These are phyloP conservation scores for Hymenoscyphus salicellus DNA, from an alignment of 2,329 filamentous ascomycete species.

Conservation along the genomic window DNA sequence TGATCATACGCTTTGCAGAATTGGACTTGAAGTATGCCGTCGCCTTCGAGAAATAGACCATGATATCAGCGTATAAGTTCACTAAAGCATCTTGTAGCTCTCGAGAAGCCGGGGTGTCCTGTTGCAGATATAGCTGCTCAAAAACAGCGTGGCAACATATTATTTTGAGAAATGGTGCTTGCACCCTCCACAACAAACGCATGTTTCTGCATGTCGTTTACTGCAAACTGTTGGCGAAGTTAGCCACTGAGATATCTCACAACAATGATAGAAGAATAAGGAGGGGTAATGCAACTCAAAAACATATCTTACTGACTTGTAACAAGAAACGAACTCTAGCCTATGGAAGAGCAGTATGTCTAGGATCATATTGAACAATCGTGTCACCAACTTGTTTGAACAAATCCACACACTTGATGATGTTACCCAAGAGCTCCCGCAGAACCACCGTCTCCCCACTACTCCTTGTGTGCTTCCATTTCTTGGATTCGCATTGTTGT, in stretches of 20 bases:
- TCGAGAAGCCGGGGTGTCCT: too few relatives aligned
- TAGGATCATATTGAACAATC: slow-evolving; percentile 25
- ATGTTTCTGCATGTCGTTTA: slow-evolving; percentile 19
- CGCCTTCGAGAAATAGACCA: too few relatives aligned
- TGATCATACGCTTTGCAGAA: too few relatives aligned
- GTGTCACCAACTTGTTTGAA: slow-evolving; percentile 16
- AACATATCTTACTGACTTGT: slow-evolving; percentile 15
- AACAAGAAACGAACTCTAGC: slow-evolving; percentile 29
- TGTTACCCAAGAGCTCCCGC: neutral
- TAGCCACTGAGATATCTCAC: neutral
- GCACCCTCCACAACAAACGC: slow-evolving; percentile 18
- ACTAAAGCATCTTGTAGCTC: too few relatives aligned
- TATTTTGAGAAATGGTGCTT: too few relatives aligned
- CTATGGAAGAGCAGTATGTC: slow-evolving; percentile 32
- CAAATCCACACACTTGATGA: neutral
- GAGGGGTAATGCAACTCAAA: neutral
- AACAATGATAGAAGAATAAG: neutral
- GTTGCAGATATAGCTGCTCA: too few relatives aligned
- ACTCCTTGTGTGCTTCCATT: too few relatives aligned
- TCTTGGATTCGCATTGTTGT: too few relatives aligned
- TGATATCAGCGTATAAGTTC: too few relatives aligned
- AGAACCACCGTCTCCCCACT: neutral
- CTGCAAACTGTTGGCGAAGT: neutral
- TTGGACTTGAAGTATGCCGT: too few relatives aligned
- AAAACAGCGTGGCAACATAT: too few relatives aligned